Percentiles rank a stretch among this genome's conserved stretches.
These are phyloP conservation scores for Chaetothyriales sp. DNA, from an alignment of 2,329 filamentous ascomycete species.

Conservation along the genomic window DNA sequence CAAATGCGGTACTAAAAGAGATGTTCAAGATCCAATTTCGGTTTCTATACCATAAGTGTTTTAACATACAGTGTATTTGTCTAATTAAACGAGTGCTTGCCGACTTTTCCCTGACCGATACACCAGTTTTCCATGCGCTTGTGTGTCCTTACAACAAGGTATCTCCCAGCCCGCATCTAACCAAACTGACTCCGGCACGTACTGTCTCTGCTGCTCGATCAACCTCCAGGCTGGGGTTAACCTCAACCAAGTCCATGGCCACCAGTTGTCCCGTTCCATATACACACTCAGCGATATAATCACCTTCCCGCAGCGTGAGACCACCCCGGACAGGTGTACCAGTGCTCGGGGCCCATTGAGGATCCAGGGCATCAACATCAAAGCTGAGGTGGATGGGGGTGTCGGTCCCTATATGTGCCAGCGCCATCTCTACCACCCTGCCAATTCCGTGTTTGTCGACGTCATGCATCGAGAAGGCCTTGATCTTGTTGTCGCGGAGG, in stretches of 20 bases:
- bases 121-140: background rate
- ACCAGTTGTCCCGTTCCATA: conserved; percentile 65
- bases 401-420: conserved; percentile 84
- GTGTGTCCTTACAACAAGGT: conserved; percentile 54
- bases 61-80: no score
- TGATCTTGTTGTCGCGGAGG: conserved; percentile 73
- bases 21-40: no score
- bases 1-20: no score
- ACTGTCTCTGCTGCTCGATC: conserved; percentile 72
- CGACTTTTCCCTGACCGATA: background rate
- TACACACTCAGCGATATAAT: conserved; percentile 85
- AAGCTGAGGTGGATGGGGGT: conserved; percentile 96
- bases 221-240: conserved; percentile 57
- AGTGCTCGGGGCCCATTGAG: conserved; percentile 89
- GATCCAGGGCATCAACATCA: conserved; percentile 91
- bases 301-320: conserved; percentile 82
- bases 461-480: conserved; percentile 97
- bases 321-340: conserved; percentile 90
- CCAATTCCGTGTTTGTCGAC: conserved; percentile 93
- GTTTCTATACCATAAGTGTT: no score
- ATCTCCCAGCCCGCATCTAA: conserved; percentile 83
- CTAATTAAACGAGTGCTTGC: background rate
- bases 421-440: conserved; percentile 93
- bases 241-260: conserved; percentile 69
- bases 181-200: conserved; percentile 74